Evolutionary conservation across 768 basidiomycete species (phyloP).

Genomic region (Kwoniella botswanensis): DNA sequence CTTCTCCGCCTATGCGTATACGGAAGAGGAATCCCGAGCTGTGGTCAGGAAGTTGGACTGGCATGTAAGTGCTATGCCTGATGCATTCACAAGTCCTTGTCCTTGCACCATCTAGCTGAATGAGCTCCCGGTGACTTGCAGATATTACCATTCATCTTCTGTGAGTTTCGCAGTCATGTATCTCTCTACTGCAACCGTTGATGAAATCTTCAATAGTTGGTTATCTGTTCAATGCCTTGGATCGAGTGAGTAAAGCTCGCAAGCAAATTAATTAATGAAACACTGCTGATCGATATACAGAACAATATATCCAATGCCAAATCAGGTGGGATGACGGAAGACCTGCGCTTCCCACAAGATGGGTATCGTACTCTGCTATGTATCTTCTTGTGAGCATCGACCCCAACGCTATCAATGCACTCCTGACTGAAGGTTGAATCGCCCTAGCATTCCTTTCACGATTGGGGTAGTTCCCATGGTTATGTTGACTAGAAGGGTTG

Average conservation of each 20-base stretch:
- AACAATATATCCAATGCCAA: slow-evolving; percentile 39
- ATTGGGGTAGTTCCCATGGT: slow-evolving; percentile 27
- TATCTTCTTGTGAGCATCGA: slow-evolving; percentile 19
- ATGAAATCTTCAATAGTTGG: background rate
- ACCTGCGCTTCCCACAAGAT: slow-evolving; percentile 34
- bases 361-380: slow-evolving; percentile 32
- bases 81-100: background rate
- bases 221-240: slow-evolving; percentile 30
- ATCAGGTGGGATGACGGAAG: slow-evolving; percentile 34
- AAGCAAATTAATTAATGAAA: background rate
- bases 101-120: background rate
- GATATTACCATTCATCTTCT: slow-evolving; percentile 24
- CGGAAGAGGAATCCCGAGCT: slow-evolving; percentile 25
- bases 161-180: background rate
- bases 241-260: slow-evolving; percentile 40
- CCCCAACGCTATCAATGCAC: background rate
- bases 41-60: slow-evolving; percentile 24
- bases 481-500: slow-evolving; percentile 36
- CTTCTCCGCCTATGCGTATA: slow-evolving; percentile 24
- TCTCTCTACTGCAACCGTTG: too few species aligned
- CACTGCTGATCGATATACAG: background rate
- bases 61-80: slow-evolving; percentile 5
- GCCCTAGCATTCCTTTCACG: slow-evolving; percentile 27
- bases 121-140: background rate
- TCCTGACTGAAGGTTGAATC: background rate